A percentile compares a stretch with the other conserved stretches of the same genome.
Evolutionary conservation across 179 eudicot genomes (phyloP).

Genomic region (Gypsophila paniculata): DNA sequence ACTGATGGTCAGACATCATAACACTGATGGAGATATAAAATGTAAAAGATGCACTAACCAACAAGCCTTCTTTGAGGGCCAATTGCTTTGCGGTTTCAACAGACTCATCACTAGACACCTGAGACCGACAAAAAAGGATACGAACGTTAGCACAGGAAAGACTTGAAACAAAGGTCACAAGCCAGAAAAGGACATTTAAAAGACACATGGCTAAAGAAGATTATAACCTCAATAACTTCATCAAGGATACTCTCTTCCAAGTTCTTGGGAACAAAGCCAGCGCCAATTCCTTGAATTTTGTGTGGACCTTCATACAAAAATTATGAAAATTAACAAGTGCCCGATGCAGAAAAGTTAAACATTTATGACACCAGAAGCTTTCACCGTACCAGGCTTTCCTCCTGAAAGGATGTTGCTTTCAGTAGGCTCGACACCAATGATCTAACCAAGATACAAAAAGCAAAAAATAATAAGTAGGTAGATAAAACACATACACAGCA

Average conservation of each 20-base stretch:
- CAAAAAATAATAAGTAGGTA: background rate
- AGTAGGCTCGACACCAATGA: constrained; percentile 79
- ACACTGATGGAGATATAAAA: background rate
- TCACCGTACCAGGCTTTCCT: constrained; percentile 81
- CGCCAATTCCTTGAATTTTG: constrained; percentile 97
- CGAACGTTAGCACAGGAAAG: background rate
- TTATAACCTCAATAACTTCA: constrained; percentile 77
- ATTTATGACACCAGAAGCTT: background rate
- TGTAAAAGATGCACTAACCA: constrained; percentile 52
- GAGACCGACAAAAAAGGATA: constrained; percentile 17
- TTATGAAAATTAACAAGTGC: constrained; percentile 21
- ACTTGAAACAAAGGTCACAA: background rate
- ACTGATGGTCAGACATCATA: background rate
- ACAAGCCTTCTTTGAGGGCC: constrained; percentile 92
- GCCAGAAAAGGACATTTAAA: background rate
- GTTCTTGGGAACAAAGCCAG: constrained; percentile 84
- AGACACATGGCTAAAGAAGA: constrained; percentile 15
- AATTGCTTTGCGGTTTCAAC: constrained; percentile 89
- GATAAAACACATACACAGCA: constrained; percentile 4
- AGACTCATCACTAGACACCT: constrained; percentile 95
- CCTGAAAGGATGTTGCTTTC: constrained; percentile 93
- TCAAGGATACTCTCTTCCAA: constrained; percentile 64
- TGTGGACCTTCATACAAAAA: constrained; percentile 66
- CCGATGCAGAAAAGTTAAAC: constrained; percentile 13
- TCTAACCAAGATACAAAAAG: constrained; percentile 34